Evolutionary conservation across 2,329 filamentous ascomycete genomes (phyloP).

Genomic region (Calonectria naviculata): DNA sequence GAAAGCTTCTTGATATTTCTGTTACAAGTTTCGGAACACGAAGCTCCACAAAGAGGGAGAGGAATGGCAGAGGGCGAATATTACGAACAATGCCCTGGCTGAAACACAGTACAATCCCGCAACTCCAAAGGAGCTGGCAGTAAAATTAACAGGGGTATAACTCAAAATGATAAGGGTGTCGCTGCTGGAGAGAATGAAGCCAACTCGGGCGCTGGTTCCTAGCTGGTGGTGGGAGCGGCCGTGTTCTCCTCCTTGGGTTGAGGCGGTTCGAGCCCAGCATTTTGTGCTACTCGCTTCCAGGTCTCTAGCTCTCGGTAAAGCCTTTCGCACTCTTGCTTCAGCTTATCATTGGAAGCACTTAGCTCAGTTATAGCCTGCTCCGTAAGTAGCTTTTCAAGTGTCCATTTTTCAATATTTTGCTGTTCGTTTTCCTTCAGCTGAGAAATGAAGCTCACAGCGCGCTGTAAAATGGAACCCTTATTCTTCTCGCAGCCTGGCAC

Average conservation of each 20-base stretch:
- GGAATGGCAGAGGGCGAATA: slow-evolving; percentile 6
- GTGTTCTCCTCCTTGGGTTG: slow-evolving; percentile 51
- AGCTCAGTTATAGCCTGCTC: slow-evolving; percentile 92
- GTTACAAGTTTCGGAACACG: slow-evolving; percentile 16
- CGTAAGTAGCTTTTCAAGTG: slow-evolving; percentile 87
- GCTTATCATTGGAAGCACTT: slow-evolving; percentile 86
- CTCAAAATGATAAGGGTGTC: slow-evolving; percentile 25
- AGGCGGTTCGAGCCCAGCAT: slow-evolving; percentile 63
- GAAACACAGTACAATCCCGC: slow-evolving; percentile 22
- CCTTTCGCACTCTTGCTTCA: slow-evolving; percentile 82
- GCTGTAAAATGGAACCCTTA: slow-evolving; percentile 95
- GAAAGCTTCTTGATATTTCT: slow-evolving; percentile 13
- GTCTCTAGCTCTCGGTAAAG: slow-evolving; percentile 82
- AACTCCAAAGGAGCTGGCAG: slow-evolving; percentile 8
- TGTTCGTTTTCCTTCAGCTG: slow-evolving; percentile 95
- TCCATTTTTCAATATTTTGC: slow-evolving; percentile 95
- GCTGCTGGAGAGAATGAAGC: slow-evolving; percentile 22
- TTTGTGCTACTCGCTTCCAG: slow-evolving; percentile 78
- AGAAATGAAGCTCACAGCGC: slow-evolving; percentile 92
- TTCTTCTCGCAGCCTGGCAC: slow-evolving; percentile 99
- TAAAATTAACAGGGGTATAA: slow-evolving; percentile 37
- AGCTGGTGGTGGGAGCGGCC: slow-evolving; percentile 40
- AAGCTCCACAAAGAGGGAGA: slow-evolving; percentile 11
- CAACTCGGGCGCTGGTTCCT: slow-evolving; percentile 35
- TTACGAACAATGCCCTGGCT: slow-evolving; percentile 3